Conservation (phyloP, 306 rosid species). For the Pyrus communis region DNA sequence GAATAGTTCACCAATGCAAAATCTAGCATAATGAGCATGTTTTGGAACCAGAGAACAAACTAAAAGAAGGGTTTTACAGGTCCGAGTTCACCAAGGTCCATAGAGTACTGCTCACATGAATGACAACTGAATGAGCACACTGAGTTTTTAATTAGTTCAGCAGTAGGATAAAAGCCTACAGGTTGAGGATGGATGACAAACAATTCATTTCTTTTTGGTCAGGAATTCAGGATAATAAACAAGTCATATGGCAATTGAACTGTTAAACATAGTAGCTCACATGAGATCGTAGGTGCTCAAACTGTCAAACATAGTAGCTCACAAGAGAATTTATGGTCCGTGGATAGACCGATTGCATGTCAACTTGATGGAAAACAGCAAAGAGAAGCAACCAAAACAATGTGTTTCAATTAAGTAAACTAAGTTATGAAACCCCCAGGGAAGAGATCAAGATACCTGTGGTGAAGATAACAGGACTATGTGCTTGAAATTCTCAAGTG, state of each 20-base stretch:
- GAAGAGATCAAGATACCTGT: conserved; percentile 50
- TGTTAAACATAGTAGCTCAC: neutral
- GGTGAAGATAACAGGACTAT: conserved; percentile 85
- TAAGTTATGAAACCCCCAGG: neutral
- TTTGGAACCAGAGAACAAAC: neutral
- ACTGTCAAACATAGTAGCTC: neutral
- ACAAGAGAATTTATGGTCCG: neutral
- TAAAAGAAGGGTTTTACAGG: neutral
- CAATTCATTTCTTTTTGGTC: neutral
- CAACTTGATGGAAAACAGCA: neutral
- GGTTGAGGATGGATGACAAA: neutral
- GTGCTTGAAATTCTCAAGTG: conserved; percentile 73
- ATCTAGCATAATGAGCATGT: neutral
- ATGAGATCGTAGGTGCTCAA: neutral
- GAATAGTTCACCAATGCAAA: neutral
- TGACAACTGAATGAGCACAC: neutral
- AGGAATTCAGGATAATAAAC: neutral
- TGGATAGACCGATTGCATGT: neutral
- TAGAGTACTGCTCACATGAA: neutral
- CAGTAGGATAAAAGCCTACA: neutral
- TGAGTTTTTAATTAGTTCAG: neutral
- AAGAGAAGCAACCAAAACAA: neutral
- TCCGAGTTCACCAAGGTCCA: neutral
- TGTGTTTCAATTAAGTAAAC: neutral
- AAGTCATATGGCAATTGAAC: neutral